Base-by-base conservation (phyloP, 768 basidiomycete species). In the Mycena galericulata region DNA sequence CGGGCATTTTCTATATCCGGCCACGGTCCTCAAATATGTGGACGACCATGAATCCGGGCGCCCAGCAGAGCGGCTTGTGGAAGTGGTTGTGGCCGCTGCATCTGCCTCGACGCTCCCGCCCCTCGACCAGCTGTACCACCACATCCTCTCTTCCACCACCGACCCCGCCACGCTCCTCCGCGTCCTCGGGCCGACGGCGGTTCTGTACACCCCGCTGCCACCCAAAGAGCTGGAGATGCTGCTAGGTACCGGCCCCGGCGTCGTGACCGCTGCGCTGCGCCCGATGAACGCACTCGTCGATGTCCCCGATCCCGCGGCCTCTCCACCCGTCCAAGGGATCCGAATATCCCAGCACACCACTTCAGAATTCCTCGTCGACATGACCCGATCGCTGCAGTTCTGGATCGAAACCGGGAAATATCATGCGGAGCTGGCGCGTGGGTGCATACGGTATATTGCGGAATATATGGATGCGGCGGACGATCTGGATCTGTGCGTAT, bases 1-100 rank as follows among this genome's bases (percentile, higher is more conserved):
- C 11, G 72, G 72, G 18, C 62, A 63, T 10, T 73, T 73, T 30
- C 45, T 74, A 4, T 70, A 72, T 24, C 67, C 74, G 8, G 61
- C 67, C 2, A 73, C 70, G 12, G 62, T 55, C 11, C 27, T 74
- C 38, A 65, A 60, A 61, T 74, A 72, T 27, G 46, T 74, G 11
- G 54, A 55, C 8, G 51, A 65, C 45, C 34, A 36, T 36, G 27
- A 40, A 18, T 30, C 14, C 29, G 65, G 50, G 7, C 43, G 55
- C 3, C 71, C 71, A 0, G 67, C 59, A 4, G 64, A 69, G 41
- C 68, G 65, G 2, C 65, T 72, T 15, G 43, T 53, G 12, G 67
- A 69, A 29, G 53, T 67, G n/a, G 60, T 69, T 12, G 62, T 66
- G 32, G 56, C 62, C 17, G 71, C 67, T 5, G 64, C 65, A 11